Base-by-base conservation (phyloP, 345 rosid genomes). In the Eucalyptus urophylla region DNA sequence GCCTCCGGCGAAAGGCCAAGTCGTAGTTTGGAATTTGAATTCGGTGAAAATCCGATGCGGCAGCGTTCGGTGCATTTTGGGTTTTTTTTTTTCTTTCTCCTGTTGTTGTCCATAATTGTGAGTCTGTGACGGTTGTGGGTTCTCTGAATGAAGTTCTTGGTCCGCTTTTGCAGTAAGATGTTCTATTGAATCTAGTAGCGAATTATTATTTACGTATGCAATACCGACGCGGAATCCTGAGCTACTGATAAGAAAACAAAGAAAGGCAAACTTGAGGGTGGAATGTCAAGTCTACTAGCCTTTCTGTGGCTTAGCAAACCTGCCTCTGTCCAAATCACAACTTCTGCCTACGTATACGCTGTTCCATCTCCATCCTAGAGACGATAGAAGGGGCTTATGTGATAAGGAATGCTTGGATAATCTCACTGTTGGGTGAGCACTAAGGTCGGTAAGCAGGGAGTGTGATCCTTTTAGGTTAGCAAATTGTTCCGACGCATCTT, bases 1-100 rank as follows among this genome's bases (percentile, higher is more conserved):
- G 92, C 80, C 95, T 93, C 54, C 92, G 97, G 87, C 76, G 89
- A 47, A 83, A 83, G 81, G 81, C 89, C 19, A 88, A 50, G 86
- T 47, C 56, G 27, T 88, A 45, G 81, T 31, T 49, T 72, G 11
- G 40, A 72, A 72, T 72, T 69, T 33, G 44, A 17, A 72, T 72
- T 17, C 44, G 43, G 81, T 6, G 81, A 72, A 12, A 72, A 19
- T 72, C 22, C 44, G 25, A 72, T 72, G 24, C 44, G 8, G 25
- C 25, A 17, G 81, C 11, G 25, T 33, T 69, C 22, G 81, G 4
- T 17, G 81, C 25, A 19, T 33, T 14, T 9, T 69, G 43, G 37
- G 14, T 8, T 33, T 33, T 4, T 21, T 21, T 7, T 56, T 0
- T 33, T 33, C 6, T 21, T 56, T 0, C 19, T 33, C 11, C 14